phyloP scores from a whole-genome alignment of 352 stramenopile species.

The Phytophthora cryptogea region DNA sequence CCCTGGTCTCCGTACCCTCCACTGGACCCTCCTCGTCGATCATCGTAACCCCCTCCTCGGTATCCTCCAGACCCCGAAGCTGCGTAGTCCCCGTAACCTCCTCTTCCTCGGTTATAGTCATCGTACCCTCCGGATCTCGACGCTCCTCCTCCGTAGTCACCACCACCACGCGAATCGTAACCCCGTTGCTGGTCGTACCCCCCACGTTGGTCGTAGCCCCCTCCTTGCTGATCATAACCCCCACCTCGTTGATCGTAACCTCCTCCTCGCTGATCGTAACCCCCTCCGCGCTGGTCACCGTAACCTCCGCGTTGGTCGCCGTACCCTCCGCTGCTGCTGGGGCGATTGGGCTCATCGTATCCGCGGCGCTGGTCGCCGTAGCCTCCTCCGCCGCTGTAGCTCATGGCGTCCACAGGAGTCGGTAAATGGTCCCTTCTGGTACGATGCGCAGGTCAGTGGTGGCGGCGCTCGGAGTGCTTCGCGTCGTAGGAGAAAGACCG shows the following conservation, averaged over 20 bases:
- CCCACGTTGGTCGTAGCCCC: slow-evolving; percentile 17
- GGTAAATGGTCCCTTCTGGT: not conserved
- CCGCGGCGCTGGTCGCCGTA: slow-evolving; percentile 15
- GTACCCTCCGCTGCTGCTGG: slow-evolving; percentile 5
- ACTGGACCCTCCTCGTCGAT: not conserved
- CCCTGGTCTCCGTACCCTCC: too few relatives aligned
- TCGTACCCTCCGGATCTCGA: slow-evolving; percentile 8
- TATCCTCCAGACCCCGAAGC: slow-evolving; percentile 1
- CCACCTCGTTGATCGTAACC: slow-evolving; percentile 2
- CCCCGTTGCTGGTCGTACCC: slow-evolving; percentile 1
- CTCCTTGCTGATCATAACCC: slow-evolving; percentile 4
- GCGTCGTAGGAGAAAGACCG: too few relatives aligned
- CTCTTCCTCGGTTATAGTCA: slow-evolving; percentile 13
- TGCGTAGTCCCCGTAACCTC: slow-evolving; percentile 3
- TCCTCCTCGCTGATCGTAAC: slow-evolving; percentile 7
- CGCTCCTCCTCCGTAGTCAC: slow-evolving; percentile 1
- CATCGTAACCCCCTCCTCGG: slow-evolving; percentile 22
- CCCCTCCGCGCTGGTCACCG: not conserved
- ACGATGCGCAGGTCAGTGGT: too few relatives aligned
- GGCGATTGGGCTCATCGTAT: slow-evolving; percentile 21
- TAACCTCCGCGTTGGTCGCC: slow-evolving; percentile 6
- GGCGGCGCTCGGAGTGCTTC: too few relatives aligned
- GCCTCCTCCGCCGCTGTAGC: slow-evolving; percentile 21
- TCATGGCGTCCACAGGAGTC: slow-evolving; percentile 10
- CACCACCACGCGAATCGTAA: slow-evolving; percentile 7